A percentile compares a stretch with the other conserved stretches of the same genome.
phyloP scores from a whole-genome alignment of 78 protist species.

The Dictyostelium citrinum region DNA sequence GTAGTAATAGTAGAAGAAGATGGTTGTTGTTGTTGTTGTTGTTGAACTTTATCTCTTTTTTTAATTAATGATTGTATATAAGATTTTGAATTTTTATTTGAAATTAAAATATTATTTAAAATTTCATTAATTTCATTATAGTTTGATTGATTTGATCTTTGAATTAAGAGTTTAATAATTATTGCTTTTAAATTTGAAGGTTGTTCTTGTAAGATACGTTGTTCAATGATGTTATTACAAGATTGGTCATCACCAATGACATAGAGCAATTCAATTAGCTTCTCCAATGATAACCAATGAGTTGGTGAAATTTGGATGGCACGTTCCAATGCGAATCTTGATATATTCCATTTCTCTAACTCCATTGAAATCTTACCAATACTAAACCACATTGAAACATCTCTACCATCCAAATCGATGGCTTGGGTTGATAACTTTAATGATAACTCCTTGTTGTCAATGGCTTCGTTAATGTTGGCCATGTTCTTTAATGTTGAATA shows the following conservation, averaged over 20 bases:
- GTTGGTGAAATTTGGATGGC: not conserved
- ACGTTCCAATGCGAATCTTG: slow-evolving; percentile 22
- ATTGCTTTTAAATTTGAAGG: slow-evolving; percentile 9
- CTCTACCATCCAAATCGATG: slow-evolving; percentile 51
- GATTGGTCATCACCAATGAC: slow-evolving; percentile 12
- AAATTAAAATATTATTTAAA: not conserved
- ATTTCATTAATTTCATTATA: not conserved
- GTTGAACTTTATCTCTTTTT: not conserved
- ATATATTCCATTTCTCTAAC: slow-evolving; percentile 12
- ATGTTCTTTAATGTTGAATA: slow-evolving; percentile 46
- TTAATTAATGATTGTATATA: slow-evolving; percentile 18
- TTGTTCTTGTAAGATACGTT: not conserved
- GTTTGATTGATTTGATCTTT: not conserved
- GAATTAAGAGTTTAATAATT: not conserved
- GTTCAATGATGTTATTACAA: not conserved
- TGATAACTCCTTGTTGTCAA: slow-evolving; percentile 17
- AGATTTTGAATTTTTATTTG: not conserved
- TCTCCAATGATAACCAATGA: slow-evolving; percentile 57
- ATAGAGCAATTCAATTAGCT: slow-evolving; percentile 19
- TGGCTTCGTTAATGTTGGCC: slow-evolving; percentile 33
- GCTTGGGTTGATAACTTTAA: not conserved
- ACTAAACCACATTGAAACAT: slow-evolving; percentile 11
- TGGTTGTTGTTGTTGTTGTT: not conserved
- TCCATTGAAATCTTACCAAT: slow-evolving; percentile 29
- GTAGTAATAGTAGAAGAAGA: not conserved